Percentiles rank a stretch among this genome's conserved stretches.
Conservation (phyloP, 768 basidiomycete genomes). For the Sarcodon sp. region DNA sequence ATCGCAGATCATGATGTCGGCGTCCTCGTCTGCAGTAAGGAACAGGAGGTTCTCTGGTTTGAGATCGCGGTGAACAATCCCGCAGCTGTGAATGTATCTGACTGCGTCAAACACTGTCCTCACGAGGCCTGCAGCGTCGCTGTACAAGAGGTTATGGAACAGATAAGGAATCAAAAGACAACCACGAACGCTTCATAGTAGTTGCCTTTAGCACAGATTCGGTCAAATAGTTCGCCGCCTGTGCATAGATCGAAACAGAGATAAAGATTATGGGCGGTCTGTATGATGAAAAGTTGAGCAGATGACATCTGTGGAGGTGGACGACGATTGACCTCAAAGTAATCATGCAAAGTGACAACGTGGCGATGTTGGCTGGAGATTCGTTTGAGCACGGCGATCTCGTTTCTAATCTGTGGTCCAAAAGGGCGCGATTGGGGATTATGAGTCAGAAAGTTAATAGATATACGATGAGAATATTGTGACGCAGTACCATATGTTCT, state of each 20-base stretch:
- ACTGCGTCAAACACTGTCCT: constrained; percentile 82
- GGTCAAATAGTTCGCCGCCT: constrained; percentile 96
- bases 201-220: constrained; percentile 94
- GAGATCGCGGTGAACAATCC: constrained; percentile 92
- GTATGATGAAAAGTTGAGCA: background rate
- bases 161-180: background rate
- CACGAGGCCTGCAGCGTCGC: constrained; percentile 83
- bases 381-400: constrained; percentile 89
- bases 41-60: constrained; percentile 98
- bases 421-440: background rate
- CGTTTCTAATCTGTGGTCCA: constrained; percentile 72
- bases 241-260: constrained; percentile 95
- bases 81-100: constrained; percentile 80
- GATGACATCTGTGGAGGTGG: constrained; percentile 1
- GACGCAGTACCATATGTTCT: constrained; percentile 76
- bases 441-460: constrained; percentile 3
- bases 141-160: constrained; percentile 18
- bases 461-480: background rate
- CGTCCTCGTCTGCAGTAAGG: constrained; percentile 76
- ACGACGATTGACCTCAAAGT: constrained; percentile 65
- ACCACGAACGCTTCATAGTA: constrained; percentile 80
- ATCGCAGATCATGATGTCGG: constrained; percentile 95
- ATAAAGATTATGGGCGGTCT: constrained; percentile 90
- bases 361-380: constrained; percentile 85
- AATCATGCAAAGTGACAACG: constrained; percentile 90